Conservation (phyloP, 192 early-diverging fungal genomes). For the Helicostylum pulchrum region DNA sequence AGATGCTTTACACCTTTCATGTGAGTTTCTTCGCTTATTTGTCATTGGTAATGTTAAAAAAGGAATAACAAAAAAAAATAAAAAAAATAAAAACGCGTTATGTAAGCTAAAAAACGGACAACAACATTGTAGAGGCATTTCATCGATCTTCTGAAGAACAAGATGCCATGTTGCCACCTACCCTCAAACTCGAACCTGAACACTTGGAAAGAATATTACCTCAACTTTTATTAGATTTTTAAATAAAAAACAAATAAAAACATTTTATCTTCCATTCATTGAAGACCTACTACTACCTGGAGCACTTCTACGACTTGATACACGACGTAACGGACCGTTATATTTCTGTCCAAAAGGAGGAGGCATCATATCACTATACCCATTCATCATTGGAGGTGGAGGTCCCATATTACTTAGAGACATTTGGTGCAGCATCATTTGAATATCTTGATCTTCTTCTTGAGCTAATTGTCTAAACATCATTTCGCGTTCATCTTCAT, state of each 20-base stretch:
- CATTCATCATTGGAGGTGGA: neutral
- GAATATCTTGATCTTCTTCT: neutral
- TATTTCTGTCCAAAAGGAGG: neutral
- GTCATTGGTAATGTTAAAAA: neutral
- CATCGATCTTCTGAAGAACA: constrained; percentile 6
- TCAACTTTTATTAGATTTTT: constrained; percentile 21
- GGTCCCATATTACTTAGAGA: neutral
- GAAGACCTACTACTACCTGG: constrained; percentile 10
- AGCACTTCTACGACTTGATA: constrained; percentile 9
- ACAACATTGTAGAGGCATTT: neutral
- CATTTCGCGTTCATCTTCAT: constrained; percentile 2
- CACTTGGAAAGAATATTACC: constrained; percentile 12
- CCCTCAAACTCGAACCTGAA: neutral
- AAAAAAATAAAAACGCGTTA: too few species aligned
- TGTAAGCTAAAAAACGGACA: too few species aligned
- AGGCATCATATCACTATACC: constrained; percentile 1
- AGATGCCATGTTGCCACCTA: neutral
- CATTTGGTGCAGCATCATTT: constrained; percentile 12
- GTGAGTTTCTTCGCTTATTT: constrained; percentile 5
- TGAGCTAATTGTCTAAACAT: too few species aligned
- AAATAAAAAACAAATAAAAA: neutral
- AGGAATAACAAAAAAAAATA: too few species aligned
- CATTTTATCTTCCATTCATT: neutral
- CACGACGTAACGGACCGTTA: neutral
- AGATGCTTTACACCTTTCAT: neutral